phyloP scores from a whole-genome alignment of 129 eudicot genomes.

The Flaveria bidentis region DNA sequence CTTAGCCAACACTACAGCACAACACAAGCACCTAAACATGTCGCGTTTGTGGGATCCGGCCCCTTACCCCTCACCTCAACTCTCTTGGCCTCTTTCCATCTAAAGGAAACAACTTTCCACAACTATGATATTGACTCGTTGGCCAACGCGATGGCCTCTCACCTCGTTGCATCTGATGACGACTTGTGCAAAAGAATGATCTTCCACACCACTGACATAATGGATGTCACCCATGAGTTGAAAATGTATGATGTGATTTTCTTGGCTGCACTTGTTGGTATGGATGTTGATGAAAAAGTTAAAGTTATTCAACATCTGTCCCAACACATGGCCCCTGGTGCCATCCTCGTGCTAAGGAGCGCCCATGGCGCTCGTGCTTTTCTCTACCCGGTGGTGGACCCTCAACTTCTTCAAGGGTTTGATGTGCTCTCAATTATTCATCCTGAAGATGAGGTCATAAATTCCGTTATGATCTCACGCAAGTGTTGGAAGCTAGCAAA shows the following conservation, averaged over 20 bases:
- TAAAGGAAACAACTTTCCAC: slow-evolving; percentile 48
- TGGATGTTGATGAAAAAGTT: slow-evolving; percentile 58
- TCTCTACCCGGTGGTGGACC: slow-evolving; percentile 72
- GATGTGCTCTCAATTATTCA: slow-evolving; percentile 71
- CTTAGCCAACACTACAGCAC: slow-evolving; percentile 39
- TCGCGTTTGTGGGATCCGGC: slow-evolving; percentile 77
- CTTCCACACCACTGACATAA: slow-evolving; percentile 52
- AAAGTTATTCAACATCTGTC: slow-evolving; percentile 55
- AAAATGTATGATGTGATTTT: slow-evolving; percentile 62
- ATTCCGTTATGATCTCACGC: slow-evolving; percentile 67
- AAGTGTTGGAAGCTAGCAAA: slow-evolving; percentile 23
- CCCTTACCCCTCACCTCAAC: slow-evolving; percentile 83
- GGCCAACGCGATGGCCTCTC: slow-evolving; percentile 66
- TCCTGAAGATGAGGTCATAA: slow-evolving; percentile 78
- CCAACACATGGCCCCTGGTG: slow-evolving; percentile 67
- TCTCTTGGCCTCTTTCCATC: slow-evolving; percentile 60
- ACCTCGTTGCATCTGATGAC: slow-evolving; percentile 45
- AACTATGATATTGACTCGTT: slow-evolving; percentile 71
- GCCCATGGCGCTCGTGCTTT: slow-evolving; percentile 84
- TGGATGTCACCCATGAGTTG: slow-evolving; percentile 48
- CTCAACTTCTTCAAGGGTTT: slow-evolving; percentile 60
- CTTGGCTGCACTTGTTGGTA: slow-evolving; percentile 81
- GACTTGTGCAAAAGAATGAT: slow-evolving; percentile 58
- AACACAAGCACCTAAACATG: slow-evolving; percentile 21
- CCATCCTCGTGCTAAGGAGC: slow-evolving; percentile 69